Conservation (phyloP, 2,329 filamentous ascomycete genomes). For the Stemphylium lycopersici region DNA sequence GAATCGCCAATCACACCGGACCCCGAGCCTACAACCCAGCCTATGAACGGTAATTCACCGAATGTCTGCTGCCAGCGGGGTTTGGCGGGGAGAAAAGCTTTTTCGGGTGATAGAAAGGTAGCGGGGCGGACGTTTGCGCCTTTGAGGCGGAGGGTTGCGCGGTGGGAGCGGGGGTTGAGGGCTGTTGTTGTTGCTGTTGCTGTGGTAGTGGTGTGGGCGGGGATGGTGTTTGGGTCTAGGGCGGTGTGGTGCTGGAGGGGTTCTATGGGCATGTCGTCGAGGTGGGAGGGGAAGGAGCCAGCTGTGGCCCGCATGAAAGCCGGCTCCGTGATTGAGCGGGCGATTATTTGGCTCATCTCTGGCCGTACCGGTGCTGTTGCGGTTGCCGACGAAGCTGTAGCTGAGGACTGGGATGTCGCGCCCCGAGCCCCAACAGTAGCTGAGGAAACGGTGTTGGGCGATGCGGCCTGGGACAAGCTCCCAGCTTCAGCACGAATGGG, state of each 20-base stretch:
- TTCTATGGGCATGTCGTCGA: slow-evolving; percentile 20
- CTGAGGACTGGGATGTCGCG: slow-evolving; percentile 38
- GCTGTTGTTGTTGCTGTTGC: slow-evolving; percentile 25
- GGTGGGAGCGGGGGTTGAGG: slow-evolving; percentile 26
- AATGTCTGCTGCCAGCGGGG: slow-evolving; percentile 51
- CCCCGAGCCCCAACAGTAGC: slow-evolving; percentile 40
- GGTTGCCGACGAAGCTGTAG: slow-evolving; percentile 52
- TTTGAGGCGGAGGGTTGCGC: slow-evolving; percentile 37
- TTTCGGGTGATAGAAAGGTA: slow-evolving; percentile 52
- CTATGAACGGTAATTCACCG: slow-evolving; percentile 59
- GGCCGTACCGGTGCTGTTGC: slow-evolving; percentile 32
- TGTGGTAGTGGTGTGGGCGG: slow-evolving; percentile 20
- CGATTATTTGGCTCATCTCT: neutral
- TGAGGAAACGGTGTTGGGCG: slow-evolving; percentile 44
- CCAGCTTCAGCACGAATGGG: slow-evolving; percentile 49
- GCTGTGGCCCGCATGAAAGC: slow-evolving; percentile 19
- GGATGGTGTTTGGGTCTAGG: slow-evolving; percentile 21
- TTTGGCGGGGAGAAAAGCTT: slow-evolving; percentile 54
- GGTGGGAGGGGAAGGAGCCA: slow-evolving; percentile 35
- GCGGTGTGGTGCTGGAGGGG: slow-evolving; percentile 33
- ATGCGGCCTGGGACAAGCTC: slow-evolving; percentile 37
- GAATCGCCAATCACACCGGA: slow-evolving; percentile 73
- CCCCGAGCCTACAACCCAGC: slow-evolving; percentile 51
- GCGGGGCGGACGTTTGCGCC: slow-evolving; percentile 47
- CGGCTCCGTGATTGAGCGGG: slow-evolving; percentile 34